Evolutionary conservation across 805 yeast species (phyloP).

Genomic region (Clavispora phyllophila): DNA sequence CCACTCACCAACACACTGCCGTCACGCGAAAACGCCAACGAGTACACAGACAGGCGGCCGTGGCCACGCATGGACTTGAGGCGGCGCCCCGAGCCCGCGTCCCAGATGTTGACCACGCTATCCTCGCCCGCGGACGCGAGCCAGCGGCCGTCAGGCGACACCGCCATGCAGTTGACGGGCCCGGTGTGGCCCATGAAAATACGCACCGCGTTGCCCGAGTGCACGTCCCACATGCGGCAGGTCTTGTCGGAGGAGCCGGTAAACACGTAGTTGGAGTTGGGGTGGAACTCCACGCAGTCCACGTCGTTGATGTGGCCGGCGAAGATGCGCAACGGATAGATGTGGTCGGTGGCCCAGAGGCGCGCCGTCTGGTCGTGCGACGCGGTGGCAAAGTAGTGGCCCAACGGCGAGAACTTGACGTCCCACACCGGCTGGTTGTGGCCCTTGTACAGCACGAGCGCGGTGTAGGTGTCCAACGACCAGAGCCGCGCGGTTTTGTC

Average conservation of each 20-base stretch:
- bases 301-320: slow-evolving; percentile 98
- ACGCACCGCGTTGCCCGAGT: slow-evolving; percentile 82
- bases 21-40: slow-evolving; percentile 78
- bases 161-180: slow-evolving; percentile 80
- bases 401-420: slow-evolving; percentile 87
- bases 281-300: slow-evolving; percentile 92
- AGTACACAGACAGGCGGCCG: slow-evolving; percentile 80
- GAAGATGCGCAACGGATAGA: slow-evolving; percentile 89
- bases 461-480: slow-evolving; percentile 88
- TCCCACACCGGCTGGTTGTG: slow-evolving; percentile 98
- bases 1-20: slow-evolving; percentile 88
- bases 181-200: slow-evolving; percentile 90
- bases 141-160: slow-evolving; percentile 97
- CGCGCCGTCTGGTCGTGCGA: slow-evolving; percentile 98
- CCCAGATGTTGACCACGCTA: slow-evolving; percentile 85
- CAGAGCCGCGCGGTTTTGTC: slow-evolving; percentile 90
- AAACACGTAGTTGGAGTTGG: slow-evolving; percentile 88
- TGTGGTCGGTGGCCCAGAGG: slow-evolving; percentile 97
- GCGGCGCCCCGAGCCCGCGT: slow-evolving; percentile 83
- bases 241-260: slow-evolving; percentile 96
- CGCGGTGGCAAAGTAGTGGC: slow-evolving; percentile 97
- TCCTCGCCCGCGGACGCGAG: slow-evolving; percentile 94
- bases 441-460: slow-evolving; percentile 91
- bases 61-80: slow-evolving; percentile 93
- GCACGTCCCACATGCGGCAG: slow-evolving; percentile 96